Evolutionary conservation across 257 asterid genomes (phyloP).

Genomic region (Fraxinus excelsior): DNA sequence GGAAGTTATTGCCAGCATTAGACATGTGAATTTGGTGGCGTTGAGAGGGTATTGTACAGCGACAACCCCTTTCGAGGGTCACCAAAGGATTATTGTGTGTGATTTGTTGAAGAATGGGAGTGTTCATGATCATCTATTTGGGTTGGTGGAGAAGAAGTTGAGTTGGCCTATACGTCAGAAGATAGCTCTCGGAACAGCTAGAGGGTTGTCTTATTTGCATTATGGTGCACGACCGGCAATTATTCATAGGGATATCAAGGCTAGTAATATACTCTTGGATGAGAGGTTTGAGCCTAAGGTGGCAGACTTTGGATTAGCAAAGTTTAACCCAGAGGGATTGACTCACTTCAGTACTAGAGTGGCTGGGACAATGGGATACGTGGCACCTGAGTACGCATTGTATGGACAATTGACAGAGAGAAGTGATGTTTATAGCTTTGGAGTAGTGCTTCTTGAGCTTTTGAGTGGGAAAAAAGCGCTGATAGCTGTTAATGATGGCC

Average conservation of each 20-base stretch:
- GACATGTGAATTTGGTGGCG: conserved; percentile 81
- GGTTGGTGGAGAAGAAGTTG: conserved; percentile 41
- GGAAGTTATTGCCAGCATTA: conserved; percentile 81
- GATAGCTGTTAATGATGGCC: conserved; percentile 53
- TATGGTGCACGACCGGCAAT: conserved; percentile 72
- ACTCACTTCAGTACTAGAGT: conserved; percentile 87
- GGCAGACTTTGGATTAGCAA: conserved; percentile 92
- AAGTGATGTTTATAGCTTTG: conserved; percentile 91
- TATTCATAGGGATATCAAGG: conserved; percentile 83
- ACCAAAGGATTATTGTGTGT: conserved; percentile 84
- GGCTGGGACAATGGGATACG: conserved; percentile 97
- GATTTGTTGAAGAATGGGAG: conserved; percentile 89
- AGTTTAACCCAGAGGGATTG: conserved; percentile 79
- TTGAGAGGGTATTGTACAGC: conserved; percentile 86
- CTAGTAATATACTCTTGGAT: conserved; percentile 81
- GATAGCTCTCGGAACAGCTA: conserved; percentile 83
- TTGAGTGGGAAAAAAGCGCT: conserved; percentile 86
- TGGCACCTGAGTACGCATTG: conserved; percentile 91
- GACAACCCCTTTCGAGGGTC: conserved; percentile 71
- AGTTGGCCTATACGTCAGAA: conserved; percentile 80
- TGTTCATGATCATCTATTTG: conserved; percentile 78
- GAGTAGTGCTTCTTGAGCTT: conserved; percentile 83
- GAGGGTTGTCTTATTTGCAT: conserved; percentile 84
- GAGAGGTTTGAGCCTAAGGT: conserved; percentile 79
- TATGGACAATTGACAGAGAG: conserved; percentile 85